These are phyloP conservation scores for Lasiosphaeria ovina DNA, from an alignment of 495 filamentous ascomycete species.

Conservation along the genomic window DNA sequence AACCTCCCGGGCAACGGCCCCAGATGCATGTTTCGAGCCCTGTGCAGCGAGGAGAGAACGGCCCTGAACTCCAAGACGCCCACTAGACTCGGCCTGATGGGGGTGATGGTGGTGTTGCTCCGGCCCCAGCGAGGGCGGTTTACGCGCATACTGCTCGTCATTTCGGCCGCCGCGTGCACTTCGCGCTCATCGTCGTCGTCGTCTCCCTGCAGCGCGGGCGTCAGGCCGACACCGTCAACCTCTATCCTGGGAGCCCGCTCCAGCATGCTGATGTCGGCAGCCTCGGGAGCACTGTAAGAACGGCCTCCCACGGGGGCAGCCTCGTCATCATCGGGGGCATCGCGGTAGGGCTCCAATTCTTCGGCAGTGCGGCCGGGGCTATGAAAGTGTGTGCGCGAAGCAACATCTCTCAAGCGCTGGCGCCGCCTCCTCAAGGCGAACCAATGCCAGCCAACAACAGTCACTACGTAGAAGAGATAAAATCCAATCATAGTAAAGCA, in stretches of 20 bases:
- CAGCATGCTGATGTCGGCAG: conserved; percentile 64
- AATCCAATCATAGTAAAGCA: conserved; percentile 86
- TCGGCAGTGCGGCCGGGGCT: conserved; percentile 43
- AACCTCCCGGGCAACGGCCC: conserved; percentile 65
- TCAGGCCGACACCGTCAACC: conserved; percentile 45
- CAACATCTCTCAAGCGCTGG: conserved; percentile 60
- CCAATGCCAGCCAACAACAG: conserved; percentile 94
- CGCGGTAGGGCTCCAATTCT: conserved; percentile 67
- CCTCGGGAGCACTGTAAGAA: conserved; percentile 44
- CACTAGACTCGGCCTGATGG: conserved; percentile 88
- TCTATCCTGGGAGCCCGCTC: conserved; percentile 59
- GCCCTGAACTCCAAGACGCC: conserved; percentile 93
- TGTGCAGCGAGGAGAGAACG: conserved; percentile 77
- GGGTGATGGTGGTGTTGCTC: conserved; percentile 68
- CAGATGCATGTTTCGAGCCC: conserved; percentile 68
- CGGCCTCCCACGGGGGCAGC: conserved; percentile 49
- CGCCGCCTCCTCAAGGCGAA: conserved; percentile 60
- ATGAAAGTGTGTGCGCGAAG: conserved; percentile 71
- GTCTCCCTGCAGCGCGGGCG: conserved; percentile 55
- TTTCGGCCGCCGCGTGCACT: conserved; percentile 71
- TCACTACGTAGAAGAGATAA: conserved; percentile 85
- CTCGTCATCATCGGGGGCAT: conserved; percentile 54
- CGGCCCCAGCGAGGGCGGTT: conserved; percentile 66
- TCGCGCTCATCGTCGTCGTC: conserved; percentile 72
- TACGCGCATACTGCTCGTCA: conserved; percentile 91